A percentile compares a stretch with the other conserved stretches of the same genome.
Evolutionary conservation across 768 basidiomycete species (phyloP).

Genomic region (Mycena maculata): DNA sequence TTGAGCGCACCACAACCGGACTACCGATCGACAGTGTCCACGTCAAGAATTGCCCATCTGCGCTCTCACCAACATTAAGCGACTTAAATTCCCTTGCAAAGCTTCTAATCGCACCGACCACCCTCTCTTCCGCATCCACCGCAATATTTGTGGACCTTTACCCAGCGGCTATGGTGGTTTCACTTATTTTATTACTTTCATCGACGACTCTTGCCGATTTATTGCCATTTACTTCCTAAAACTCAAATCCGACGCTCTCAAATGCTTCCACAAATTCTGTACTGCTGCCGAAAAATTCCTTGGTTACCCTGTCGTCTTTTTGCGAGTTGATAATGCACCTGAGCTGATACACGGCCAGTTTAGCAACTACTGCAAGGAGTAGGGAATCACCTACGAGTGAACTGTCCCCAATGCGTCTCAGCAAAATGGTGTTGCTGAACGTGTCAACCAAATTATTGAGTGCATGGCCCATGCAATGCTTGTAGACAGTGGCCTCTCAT

Average conservation of each 20-base stretch:
- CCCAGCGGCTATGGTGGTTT: conserved; percentile 21
- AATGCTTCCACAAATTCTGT: conserved; percentile 23
- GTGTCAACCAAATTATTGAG: conserved; percentile 37
- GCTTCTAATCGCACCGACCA: conserved; percentile 21
- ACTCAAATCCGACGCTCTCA: conserved; percentile 21
- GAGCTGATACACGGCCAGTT: conserved; percentile 38
- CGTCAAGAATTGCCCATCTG: conserved; percentile 23
- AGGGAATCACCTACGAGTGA: conserved; percentile 37
- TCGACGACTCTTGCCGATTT: conserved; percentile 37
- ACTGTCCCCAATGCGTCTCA: conserved; percentile 40
- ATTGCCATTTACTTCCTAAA: background rate
- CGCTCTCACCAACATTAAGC: conserved; percentile 28
- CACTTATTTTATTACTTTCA: conserved; percentile 41
- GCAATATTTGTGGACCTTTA: conserved; percentile 32
- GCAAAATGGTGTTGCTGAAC: conserved; percentile 44
- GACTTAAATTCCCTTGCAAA: conserved; percentile 18
- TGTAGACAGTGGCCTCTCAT: conserved; percentile 12
- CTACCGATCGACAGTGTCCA: conserved; percentile 21
- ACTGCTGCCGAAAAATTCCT: conserved; percentile 13
- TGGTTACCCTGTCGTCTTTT: background rate
- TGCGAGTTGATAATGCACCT: conserved; percentile 40
- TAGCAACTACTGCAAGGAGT: conserved; percentile 12
- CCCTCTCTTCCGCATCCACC: conserved; percentile 25
- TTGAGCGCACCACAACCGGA: conserved; percentile 28
- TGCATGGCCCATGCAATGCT: conserved; percentile 34